Conservation (phyloP, 176 grass and related monocot genomes). For the Oryza meyeriana region DNA sequence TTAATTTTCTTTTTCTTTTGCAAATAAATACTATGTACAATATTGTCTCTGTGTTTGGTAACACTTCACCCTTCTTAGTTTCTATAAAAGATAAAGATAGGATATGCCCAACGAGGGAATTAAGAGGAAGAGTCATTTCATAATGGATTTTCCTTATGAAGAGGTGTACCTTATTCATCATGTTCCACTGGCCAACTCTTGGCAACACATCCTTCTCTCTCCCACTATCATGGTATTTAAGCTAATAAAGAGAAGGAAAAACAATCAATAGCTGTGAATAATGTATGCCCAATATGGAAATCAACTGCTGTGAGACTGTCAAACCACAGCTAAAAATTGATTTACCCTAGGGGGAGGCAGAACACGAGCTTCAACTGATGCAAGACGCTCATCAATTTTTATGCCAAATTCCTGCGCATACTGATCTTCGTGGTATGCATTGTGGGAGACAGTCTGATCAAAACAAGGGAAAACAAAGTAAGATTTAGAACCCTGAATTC, state of each 20-base stretch:
- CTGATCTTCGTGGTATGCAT: constrained; percentile 91
- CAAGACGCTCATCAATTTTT: constrained; percentile 75
- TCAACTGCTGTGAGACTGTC: neutral
- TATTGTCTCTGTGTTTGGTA: neutral
- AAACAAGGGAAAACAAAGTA: constrained; percentile 3
- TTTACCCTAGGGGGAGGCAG: constrained; percentile 82
- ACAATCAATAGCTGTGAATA: neutral
- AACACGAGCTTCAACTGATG: constrained; percentile 90
- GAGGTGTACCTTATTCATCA: constrained; percentile 91
- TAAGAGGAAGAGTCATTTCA: neutral
- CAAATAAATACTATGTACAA: neutral
- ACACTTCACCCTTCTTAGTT: neutral
- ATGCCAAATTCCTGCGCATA: constrained; percentile 96
- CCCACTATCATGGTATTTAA: constrained; percentile 92
- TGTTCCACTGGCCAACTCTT: constrained; percentile 93
- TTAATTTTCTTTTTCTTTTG: neutral
- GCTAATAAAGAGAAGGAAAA: constrained; percentile 43
- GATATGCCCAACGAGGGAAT: neutral
- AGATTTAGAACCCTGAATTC: neutral
- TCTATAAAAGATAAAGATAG: neutral
- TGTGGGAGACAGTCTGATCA: constrained; percentile 83
- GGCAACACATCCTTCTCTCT: constrained; percentile 90
- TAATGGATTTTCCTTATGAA: neutral
- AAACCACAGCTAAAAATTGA: constrained; percentile 14
- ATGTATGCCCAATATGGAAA: constrained; percentile 2